Evolutionary conservation across 2,329 filamentous ascomycete genomes (phyloP).

Genomic region (Anthostomella pinea): DNA sequence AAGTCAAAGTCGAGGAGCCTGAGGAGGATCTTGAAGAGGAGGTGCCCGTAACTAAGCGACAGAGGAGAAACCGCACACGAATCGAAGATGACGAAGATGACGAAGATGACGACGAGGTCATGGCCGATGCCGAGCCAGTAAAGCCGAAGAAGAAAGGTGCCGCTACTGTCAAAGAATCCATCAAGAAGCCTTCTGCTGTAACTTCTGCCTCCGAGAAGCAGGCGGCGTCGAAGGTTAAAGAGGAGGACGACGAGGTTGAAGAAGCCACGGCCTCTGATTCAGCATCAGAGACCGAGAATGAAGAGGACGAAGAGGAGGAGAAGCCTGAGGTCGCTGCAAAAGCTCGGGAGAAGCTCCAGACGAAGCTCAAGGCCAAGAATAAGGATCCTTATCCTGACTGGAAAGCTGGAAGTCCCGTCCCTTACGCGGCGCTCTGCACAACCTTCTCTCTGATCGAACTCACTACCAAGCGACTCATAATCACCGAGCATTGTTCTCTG

Average conservation of each 20-base stretch:
- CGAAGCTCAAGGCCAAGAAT: constrained; percentile 62
- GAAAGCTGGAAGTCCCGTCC: constrained; percentile 83
- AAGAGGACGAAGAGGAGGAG: constrained; percentile 54
- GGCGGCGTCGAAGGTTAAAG: constrained; percentile 18
- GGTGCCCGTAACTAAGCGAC: constrained; percentile 59
- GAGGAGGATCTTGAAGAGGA: constrained; percentile 36
- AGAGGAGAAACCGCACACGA: constrained; percentile 45
- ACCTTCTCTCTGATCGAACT: constrained; percentile 95
- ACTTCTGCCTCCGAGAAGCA: constrained; percentile 23
- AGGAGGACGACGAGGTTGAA: constrained; percentile 39
- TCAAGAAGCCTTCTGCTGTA: constrained; percentile 29
- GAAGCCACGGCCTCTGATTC: constrained; percentile 45
- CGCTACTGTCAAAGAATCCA: constrained; percentile 27
- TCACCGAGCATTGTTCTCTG: constrained; percentile 82
- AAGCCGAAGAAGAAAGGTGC: constrained; percentile 28
- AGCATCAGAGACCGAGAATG: constrained; percentile 49
- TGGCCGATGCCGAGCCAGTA: constrained; percentile 29
- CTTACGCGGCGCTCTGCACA: constrained; percentile 89
- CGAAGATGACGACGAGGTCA: constrained; percentile 43
- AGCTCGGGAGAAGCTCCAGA: constrained; percentile 76
- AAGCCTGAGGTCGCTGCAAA: constrained; percentile 72
- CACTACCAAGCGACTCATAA: constrained; percentile 87
- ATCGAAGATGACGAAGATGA: constrained; percentile 54
- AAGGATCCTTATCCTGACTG: constrained; percentile 94
- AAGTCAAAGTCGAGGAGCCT: constrained; percentile 31